Percentiles rank a stretch among this genome's conserved stretches.
These are phyloP conservation scores for Ilyonectria sp. DNA, from an alignment of 2,329 filamentous ascomycete genomes.

Conservation along the genomic window DNA sequence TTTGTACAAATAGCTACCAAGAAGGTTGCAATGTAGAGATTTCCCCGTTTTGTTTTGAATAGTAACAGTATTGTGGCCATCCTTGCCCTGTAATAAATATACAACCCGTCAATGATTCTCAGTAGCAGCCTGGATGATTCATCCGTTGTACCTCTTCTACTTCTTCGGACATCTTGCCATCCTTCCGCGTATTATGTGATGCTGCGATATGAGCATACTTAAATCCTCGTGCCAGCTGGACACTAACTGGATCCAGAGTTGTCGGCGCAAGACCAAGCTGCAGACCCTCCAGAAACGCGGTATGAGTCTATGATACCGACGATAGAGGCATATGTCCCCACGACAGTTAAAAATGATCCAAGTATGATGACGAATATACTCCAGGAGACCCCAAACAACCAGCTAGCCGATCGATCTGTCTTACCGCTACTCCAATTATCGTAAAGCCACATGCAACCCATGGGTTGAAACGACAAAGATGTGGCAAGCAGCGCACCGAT, in stretches of 20 bases:
- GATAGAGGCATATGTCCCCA: slow-evolving; percentile 61
- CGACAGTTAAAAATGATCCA: slow-evolving; percentile 58
- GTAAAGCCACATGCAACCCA: slow-evolving; percentile 49
- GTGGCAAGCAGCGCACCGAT: slow-evolving; percentile 50
- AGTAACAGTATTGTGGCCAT: too few species aligned
- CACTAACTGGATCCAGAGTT: slow-evolving; percentile 51
- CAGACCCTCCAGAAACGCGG: slow-evolving; percentile 52
- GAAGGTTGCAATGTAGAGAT: too few species aligned
- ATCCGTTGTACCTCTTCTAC: too few species aligned
- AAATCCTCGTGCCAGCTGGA: too few species aligned
- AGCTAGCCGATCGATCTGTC: slow-evolving; percentile 15
- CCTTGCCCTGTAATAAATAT: too few species aligned
- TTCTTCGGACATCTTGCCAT: too few species aligned
- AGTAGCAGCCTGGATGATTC: too few species aligned
- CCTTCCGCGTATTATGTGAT: too few species aligned
- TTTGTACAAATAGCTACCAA: too few species aligned
- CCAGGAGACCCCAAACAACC: slow-evolving; percentile 35
- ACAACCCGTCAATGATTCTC: too few species aligned
- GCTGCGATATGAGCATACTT: too few species aligned
- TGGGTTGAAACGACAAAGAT: slow-evolving; percentile 49
- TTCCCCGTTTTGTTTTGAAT: too few species aligned
- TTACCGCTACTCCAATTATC: slow-evolving; percentile 47
- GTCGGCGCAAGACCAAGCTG: slow-evolving; percentile 59
- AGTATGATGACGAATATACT: slow-evolving; percentile 32
- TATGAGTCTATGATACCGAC: slow-evolving; percentile 54